Conservation (phyloP, 768 basidiomycete genomes). For the Leccinum broughii region DNA sequence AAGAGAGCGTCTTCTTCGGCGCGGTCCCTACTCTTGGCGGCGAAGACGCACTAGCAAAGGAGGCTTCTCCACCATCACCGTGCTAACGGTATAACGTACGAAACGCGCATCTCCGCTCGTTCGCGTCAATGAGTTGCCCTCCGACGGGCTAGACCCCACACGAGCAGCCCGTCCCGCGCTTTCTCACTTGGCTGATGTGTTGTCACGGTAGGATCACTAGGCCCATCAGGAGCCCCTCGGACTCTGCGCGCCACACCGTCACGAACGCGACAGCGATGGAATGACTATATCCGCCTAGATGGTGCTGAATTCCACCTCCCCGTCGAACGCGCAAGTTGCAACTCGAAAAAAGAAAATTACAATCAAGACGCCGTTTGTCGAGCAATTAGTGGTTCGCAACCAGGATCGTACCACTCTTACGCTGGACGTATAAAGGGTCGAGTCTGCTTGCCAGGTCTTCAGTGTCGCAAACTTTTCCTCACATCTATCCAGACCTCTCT, state of each 20-base stretch:
- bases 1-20: slow-evolving; percentile 19
- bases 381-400: not conserved
- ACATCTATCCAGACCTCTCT: not conserved
- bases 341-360: slow-evolving; percentile 13
- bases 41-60: not conserved
- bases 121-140: slow-evolving; percentile 5
- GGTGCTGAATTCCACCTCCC: not conserved
- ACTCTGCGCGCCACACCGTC: not conserved
- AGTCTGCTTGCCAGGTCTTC: not conserved
- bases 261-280: not conserved
- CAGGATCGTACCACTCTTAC: slow-evolving; percentile 9
- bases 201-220: slow-evolving; percentile 2
- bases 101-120: slow-evolving; percentile 7
- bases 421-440: slow-evolving; percentile 17
- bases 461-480: slow-evolving; percentile 1
- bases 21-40: slow-evolving; percentile 6
- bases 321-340: not conserved
- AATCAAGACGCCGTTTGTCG: slow-evolving; percentile 18
- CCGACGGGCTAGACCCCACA: not conserved
- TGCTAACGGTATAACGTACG: slow-evolving; percentile 20
- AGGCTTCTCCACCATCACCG: slow-evolving; percentile 19
- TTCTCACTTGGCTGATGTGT: slow-evolving; percentile 11
- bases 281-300: slow-evolving; percentile 15
- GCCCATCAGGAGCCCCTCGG: not conserved
- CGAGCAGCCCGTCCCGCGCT: not conserved